Conservation (phyloP, 164 flowering plant species). For the Magnolia officinalis region DNA sequence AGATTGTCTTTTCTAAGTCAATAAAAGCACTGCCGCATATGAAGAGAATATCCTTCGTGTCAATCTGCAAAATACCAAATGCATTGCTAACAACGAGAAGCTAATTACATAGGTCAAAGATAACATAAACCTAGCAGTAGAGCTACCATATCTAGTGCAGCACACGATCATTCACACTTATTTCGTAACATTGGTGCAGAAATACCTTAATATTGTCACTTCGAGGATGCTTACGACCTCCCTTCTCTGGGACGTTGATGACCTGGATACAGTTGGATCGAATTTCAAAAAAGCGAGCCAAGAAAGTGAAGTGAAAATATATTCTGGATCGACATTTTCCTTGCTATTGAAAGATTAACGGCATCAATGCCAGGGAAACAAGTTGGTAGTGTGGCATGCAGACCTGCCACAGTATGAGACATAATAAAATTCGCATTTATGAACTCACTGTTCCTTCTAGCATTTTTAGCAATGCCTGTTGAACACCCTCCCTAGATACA, state of each 20-base stretch:
- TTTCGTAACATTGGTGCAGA: not conserved
- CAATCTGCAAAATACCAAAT: slow-evolving; percentile 51
- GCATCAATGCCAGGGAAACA: not conserved
- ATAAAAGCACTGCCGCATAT: slow-evolving; percentile 94
- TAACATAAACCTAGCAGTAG: not conserved
- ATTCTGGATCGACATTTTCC: not conserved
- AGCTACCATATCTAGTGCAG: not conserved
- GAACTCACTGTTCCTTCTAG: slow-evolving; percentile 93
- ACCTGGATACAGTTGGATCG: slow-evolving; percentile 21
- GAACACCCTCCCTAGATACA: slow-evolving; percentile 98
- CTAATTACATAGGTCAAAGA: not conserved
- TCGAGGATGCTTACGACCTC: slow-evolving; percentile 91
- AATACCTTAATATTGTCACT: slow-evolving; percentile 95
- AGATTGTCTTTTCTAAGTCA: slow-evolving; percentile 90
- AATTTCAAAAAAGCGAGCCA: slow-evolving; percentile 66
- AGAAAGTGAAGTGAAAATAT: not conserved
- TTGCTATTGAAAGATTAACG: not conserved
- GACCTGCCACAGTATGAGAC: not conserved
- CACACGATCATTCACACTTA: not conserved
- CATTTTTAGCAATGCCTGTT: slow-evolving; percentile 94
- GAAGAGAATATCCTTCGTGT: slow-evolving; percentile 93
- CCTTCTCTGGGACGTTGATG: slow-evolving; percentile 52
- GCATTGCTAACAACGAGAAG: not conserved
- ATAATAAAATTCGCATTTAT: not conserved
- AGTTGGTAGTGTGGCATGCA: not conserved